These are phyloP conservation scores for Crotalaria pallida DNA, from an alignment of 306 rosid species.

Conservation along the genomic window DNA sequence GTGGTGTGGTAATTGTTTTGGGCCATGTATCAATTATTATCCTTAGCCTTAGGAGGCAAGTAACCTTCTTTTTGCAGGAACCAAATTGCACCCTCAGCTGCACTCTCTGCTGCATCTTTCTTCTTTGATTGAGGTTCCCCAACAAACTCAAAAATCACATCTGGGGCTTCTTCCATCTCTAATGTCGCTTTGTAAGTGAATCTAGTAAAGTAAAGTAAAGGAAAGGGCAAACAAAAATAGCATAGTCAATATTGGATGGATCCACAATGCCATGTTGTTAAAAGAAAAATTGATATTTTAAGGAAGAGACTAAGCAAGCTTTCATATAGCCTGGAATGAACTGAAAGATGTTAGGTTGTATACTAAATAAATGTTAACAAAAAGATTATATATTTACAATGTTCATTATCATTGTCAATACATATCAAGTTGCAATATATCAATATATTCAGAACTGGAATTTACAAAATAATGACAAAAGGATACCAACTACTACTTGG, in stretches of 20 bases:
- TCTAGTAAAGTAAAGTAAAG: too few relatives aligned
- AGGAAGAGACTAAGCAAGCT: neutral
- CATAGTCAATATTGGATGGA: slow-evolving; percentile 1
- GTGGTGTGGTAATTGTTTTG: neutral
- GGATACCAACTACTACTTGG: neutral
- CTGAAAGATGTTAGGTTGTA: neutral
- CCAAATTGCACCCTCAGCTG: slow-evolving; percentile 87
- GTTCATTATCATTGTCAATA: neutral
- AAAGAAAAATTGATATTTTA: neutral
- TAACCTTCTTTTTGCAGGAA: slow-evolving; percentile 53
- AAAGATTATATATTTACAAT: neutral
- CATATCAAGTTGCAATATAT: neutral
- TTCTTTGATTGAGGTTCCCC: slow-evolving; percentile 50
- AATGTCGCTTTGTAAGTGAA: slow-evolving; percentile 59
- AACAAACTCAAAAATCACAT: slow-evolving; percentile 42
- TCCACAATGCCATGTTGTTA: neutral
- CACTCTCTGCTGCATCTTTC: slow-evolving; percentile 76
- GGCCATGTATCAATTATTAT: neutral
- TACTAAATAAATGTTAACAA: neutral
- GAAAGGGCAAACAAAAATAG: neutral
- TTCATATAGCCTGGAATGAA: neutral
- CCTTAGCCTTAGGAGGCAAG: neutral
- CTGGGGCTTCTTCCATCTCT: slow-evolving; percentile 55
- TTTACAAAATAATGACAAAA: neutral
- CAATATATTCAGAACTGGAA: neutral